A percentile compares a stretch with the other conserved stretches of the same genome.
Conservation (phyloP, 2,329 filamentous ascomycete genomes). For the Verticillium longisporum region DNA sequence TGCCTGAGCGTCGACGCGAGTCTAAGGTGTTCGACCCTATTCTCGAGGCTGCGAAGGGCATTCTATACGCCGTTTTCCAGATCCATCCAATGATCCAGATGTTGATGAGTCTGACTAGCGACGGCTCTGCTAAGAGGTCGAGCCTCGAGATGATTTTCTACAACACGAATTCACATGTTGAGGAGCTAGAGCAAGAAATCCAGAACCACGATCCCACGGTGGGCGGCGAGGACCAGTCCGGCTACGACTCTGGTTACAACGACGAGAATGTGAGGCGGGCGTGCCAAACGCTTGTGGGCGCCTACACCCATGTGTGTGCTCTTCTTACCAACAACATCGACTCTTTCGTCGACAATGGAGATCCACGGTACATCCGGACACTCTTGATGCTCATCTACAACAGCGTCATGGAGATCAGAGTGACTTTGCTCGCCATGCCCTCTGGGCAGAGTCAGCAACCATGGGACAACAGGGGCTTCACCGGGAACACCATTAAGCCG, state of each 20-base stretch:
- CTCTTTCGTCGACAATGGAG: constrained; percentile 57
- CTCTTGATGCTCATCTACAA: constrained; percentile 59
- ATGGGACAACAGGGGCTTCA: constrained; percentile 7
- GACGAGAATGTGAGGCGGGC: constrained; percentile 59
- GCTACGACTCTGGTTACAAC: constrained; percentile 44
- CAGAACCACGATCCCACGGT: constrained; percentile 50
- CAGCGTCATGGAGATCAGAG: constrained; percentile 60
- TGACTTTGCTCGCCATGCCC: constrained; percentile 35
- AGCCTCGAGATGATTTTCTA: constrained; percentile 63
- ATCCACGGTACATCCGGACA: constrained; percentile 60
- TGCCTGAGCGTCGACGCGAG: constrained; percentile 57
- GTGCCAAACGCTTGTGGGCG: constrained; percentile 55
- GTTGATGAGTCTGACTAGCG: constrained; percentile 54
- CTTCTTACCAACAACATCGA: constrained; percentile 56
- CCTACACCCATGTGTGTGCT: constrained; percentile 59
- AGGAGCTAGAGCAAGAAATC: constrained; percentile 59
- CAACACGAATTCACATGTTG: constrained; percentile 60
- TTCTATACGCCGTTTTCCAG: constrained; percentile 61
- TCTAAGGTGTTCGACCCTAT: constrained; percentile 55
- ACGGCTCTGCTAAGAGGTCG: constrained; percentile 53
- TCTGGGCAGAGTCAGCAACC: constrained; percentile 4
- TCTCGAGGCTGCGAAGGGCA: constrained; percentile 58
- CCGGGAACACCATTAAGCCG: constrained; percentile 42
- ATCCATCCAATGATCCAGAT: constrained; percentile 63
- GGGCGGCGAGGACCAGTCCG: constrained; percentile 40